A percentile compares a stretch with the other conserved stretches of the same genome.
These are phyloP conservation scores for Ananas comosus DNA, from an alignment of 176 grass and related monocot genomes.

Conservation along the genomic window DNA sequence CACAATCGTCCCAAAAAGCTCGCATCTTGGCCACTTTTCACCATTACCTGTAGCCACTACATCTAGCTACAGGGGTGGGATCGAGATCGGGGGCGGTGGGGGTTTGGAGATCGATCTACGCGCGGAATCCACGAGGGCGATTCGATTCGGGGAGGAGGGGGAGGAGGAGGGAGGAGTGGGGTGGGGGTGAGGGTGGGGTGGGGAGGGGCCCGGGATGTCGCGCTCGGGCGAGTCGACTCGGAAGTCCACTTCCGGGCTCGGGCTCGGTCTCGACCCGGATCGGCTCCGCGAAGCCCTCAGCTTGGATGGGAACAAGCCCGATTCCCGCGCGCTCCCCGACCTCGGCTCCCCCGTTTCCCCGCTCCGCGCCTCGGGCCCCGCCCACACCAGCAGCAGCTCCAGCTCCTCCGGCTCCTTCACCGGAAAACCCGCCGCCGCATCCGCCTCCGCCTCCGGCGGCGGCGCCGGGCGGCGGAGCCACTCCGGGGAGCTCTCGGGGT, in stretches of 20 bases:
- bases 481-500: conserved; percentile 37
- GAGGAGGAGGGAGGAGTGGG: too few species aligned
- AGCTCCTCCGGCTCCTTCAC: conserved; percentile 20
- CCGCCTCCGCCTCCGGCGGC: conserved; percentile 16
- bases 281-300: conserved; percentile 3
- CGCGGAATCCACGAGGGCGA: too few species aligned
- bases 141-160: too few species aligned
- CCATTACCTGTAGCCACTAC: background rate
- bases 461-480: background rate
- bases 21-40: background rate
- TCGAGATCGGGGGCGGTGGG: background rate
- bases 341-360: conserved; percentile 18
- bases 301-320: conserved; percentile 13
- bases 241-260: background rate
- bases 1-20: background rate
- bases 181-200: too few species aligned
- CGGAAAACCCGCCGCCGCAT: background rate
- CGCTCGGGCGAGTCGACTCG: conserved; percentile 3
- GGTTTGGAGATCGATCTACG: too few species aligned
- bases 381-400: conserved; percentile 23
- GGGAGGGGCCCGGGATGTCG: background rate
- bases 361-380: background rate
- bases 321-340: background rate
- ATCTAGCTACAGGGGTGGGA: background rate
- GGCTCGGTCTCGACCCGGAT: background rate